Percentiles rank a stretch among this genome's conserved stretches.
phyloP scores from a whole-genome alignment of 176 grass and related monocot species.

The Oryza meridionalis region DNA sequence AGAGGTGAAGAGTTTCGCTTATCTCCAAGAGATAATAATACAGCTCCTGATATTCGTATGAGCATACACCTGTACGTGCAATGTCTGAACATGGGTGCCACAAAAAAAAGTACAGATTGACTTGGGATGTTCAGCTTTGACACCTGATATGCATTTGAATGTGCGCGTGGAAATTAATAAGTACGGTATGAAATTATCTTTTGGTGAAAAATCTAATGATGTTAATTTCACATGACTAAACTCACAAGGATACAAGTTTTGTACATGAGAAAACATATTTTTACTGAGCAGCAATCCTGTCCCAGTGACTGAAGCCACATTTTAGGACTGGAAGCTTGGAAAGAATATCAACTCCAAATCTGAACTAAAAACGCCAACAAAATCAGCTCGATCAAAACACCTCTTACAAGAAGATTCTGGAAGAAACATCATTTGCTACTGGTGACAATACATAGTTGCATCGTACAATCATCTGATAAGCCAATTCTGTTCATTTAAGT shows the following conservation, averaged over 20 bases:
- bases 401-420: neutral
- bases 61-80: too few species aligned
- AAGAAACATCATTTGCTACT: neutral
- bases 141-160: too few species aligned
- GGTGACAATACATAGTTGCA: conserved; percentile 35
- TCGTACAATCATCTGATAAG: conserved; percentile 20
- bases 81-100: too few species aligned
- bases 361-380: neutral
- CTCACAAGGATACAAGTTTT: neutral
- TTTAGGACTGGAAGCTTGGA: neutral
- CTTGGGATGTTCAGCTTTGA: too few species aligned
- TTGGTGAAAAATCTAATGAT: neutral
- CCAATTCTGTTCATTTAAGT: neutral
- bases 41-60: too few species aligned
- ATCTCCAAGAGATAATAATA: too few species aligned
- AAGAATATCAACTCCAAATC: neutral
- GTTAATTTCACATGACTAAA: neutral
- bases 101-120: too few species aligned
- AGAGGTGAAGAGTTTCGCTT: too few species aligned
- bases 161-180: too few species aligned
- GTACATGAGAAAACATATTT: neutral
- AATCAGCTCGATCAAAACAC: neutral
- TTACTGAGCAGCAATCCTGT: neutral
- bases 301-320: neutral
- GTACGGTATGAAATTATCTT: too few species aligned